A percentile compares a stretch with the other conserved stretches of the same genome.
Conservation (phyloP, 345 rosid genomes). For the Cardiospermum halicacabum region DNA sequence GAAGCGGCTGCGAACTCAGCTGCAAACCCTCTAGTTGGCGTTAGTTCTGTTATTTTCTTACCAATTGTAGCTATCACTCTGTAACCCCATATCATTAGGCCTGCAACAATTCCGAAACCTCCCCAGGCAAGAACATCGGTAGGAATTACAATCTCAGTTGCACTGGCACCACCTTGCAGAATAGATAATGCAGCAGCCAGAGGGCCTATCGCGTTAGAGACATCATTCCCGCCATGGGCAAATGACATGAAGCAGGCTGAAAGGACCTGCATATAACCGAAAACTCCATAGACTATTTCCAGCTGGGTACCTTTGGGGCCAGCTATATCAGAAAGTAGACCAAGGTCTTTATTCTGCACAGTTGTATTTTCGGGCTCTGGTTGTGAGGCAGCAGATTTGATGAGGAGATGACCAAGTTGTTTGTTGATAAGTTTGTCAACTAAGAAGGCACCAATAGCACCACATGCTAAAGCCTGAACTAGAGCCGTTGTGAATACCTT, state of each 20-base stretch:
- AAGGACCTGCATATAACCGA: slow-evolving; percentile 91
- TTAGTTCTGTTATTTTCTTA: slow-evolving; percentile 91
- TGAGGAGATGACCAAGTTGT: slow-evolving; percentile 86
- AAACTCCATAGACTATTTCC: slow-evolving; percentile 83
- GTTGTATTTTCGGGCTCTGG: slow-evolving; percentile 31
- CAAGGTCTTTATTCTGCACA: slow-evolving; percentile 39
- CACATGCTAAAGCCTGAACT: slow-evolving; percentile 73
- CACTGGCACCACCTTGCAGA: slow-evolving; percentile 65
- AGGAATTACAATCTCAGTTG: slow-evolving; percentile 66
- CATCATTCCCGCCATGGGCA: slow-evolving; percentile 95
- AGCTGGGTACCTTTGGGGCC: slow-evolving; percentile 92
- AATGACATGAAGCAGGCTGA: slow-evolving; percentile 99
- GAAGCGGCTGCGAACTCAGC: slow-evolving; percentile 97
- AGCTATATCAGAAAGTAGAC: slow-evolving; percentile 82
- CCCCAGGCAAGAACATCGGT: slow-evolving; percentile 94
- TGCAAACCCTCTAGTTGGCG: slow-evolving; percentile 95
- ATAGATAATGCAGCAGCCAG: slow-evolving; percentile 85
- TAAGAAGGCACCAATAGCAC: slow-evolving; percentile 75
- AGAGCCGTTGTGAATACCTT: slow-evolving; percentile 49
- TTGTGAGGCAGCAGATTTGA: slow-evolving; percentile 35
- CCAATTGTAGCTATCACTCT: slow-evolving; percentile 95
- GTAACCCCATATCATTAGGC: slow-evolving; percentile 85
- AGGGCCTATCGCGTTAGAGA: slow-evolving; percentile 94
- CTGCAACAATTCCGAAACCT: slow-evolving; percentile 93
- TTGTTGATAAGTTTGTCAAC: slow-evolving; percentile 57